Percentiles rank a stretch among this genome's conserved stretches.
Conservation (phyloP, 352 stramenopile species). For the Phytophthora cactorum region DNA sequence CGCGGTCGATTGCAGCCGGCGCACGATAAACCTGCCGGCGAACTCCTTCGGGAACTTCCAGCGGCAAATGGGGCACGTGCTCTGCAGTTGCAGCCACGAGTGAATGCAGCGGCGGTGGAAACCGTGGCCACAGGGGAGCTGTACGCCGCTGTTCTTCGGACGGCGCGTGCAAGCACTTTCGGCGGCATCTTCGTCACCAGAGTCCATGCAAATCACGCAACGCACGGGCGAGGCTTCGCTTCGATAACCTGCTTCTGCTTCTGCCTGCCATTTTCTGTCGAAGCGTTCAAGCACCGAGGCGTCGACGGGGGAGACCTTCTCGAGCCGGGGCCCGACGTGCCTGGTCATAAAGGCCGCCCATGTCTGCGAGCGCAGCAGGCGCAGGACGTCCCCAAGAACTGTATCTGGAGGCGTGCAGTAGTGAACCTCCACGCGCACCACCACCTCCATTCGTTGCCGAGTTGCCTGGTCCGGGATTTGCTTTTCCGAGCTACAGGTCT, state of each 20-base stretch:
- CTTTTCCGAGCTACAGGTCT: conserved; percentile 13
- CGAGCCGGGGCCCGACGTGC: conserved; percentile 61
- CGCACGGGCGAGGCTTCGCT: conserved; percentile 26
- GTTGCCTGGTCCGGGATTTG: conserved; percentile 39
- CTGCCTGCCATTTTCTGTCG: conserved; percentile 20
- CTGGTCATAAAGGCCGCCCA: conserved; percentile 72
- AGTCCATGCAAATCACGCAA: conserved; percentile 91
- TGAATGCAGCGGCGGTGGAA: conserved; percentile 92
- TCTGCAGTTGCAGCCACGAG: conserved; percentile 89
- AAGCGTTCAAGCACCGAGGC: conserved; percentile 43
- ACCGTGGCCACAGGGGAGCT: conserved; percentile 88
- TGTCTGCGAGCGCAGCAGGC: conserved; percentile 57
- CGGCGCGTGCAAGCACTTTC: not conserved
- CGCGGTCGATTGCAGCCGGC: conserved; percentile 49
- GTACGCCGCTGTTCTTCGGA: conserved; percentile 21
- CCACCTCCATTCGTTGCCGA: conserved; percentile 45
- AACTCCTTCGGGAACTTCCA: conserved; percentile 81
- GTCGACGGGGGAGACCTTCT: conserved; percentile 55
- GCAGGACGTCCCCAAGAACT: conserved; percentile 55
- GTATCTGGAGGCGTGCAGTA: conserved; percentile 57
- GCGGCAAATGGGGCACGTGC: conserved; percentile 93
- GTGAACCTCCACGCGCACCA: conserved; percentile 61
- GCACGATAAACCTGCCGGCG: conserved; percentile 55
- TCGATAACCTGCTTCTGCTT: conserved; percentile 6
- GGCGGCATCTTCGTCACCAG: conserved; percentile 42